A percentile compares a stretch with the other conserved stretches of the same genome.
Evolutionary conservation across 495 filamentous ascomycete species (phyloP).

Genomic region (Penicillium paxilli): DNA sequence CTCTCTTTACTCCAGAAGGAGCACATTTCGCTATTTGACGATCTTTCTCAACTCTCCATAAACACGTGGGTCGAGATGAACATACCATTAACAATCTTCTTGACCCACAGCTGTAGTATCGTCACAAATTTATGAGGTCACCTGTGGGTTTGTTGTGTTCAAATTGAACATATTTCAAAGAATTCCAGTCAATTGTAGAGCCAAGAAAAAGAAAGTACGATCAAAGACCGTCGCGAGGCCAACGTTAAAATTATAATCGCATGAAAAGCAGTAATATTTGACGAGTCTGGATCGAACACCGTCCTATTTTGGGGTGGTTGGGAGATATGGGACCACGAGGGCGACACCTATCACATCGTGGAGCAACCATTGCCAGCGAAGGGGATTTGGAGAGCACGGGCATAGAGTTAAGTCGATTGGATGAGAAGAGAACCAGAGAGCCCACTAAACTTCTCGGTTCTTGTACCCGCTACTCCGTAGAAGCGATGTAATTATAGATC

Average conservation of each 20-base stretch:
- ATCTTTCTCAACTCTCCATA: background rate
- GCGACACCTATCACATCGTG: constrained; percentile 12
- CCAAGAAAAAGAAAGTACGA: background rate
- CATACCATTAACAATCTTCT: background rate
- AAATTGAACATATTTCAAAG: too few species aligned
- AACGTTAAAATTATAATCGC: too few species aligned
- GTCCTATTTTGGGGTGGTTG: background rate
- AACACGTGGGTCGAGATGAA: background rate
- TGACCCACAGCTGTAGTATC: background rate
- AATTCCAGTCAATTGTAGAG: background rate
- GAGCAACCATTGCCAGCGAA: constrained; percentile 1
- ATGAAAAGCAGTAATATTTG: background rate
- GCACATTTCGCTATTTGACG: background rate
- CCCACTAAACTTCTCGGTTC: constrained; percentile 9
- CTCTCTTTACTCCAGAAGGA: background rate
- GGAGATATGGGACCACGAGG: background rate
- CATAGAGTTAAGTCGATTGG: constrained; percentile 17
- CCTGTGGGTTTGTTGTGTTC: background rate
- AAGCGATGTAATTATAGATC: constrained; percentile 37
- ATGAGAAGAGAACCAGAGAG: too few species aligned
- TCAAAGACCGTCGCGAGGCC: too few species aligned
- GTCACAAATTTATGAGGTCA: constrained; percentile 1
- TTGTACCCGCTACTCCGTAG: constrained; percentile 6
- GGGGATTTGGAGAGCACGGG: constrained; percentile 12
- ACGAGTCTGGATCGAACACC: background rate